Base-by-base conservation (phyloP, 164 flowering plant species). In the Macadamia tetraphylla region DNA sequence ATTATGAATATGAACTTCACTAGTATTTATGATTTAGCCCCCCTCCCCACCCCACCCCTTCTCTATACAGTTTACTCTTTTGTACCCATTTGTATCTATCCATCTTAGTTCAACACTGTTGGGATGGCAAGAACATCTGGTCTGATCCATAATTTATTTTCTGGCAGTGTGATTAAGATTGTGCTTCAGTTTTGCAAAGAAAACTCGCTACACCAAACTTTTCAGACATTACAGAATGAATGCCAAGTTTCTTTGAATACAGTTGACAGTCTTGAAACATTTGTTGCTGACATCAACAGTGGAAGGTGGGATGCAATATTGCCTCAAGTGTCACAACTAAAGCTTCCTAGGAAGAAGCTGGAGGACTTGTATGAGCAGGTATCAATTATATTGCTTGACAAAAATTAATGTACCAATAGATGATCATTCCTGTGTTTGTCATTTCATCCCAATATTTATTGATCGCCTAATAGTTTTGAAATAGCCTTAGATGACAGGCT, bases 181-280 rank as follows among this genome's bases (percentile, higher is more conserved):
- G 96, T 95, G 80, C 94, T 95, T 58, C 99, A 95, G 64, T 95
- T 92, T 74, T 95, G 99, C 87, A 95, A 95, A 84, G 99, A 95
- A 59, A 88, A 95, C 67, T 92, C 98, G 18, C 74, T 95, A 82
- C 88, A 89, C 67, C 92, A 95, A 67, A 90, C 99, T 9, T 95
- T 95, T 64, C 97, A 92, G 81, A 88, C 88, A 12, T 69, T 95
- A 58, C 99, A 92, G 71, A 84, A 81, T 59, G 99, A 95, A 81
- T 95, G 99, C 76, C 99, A 92, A 74, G 98, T 95, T 29, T 95
- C 99, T 17, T 78, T 95, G 63, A 95, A 95, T 76, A 95, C 98
- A 1, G 97, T 90, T 3, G 99, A 92, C 76, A 95, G 97, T 74
- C 87, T 86, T 46, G 99, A 92, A 78, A 90, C 98, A 12, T 92